Evolutionary conservation across 1,284 basidiomycete genomes (phyloP).

Genomic region (Kwoniella shivajii): DNA sequence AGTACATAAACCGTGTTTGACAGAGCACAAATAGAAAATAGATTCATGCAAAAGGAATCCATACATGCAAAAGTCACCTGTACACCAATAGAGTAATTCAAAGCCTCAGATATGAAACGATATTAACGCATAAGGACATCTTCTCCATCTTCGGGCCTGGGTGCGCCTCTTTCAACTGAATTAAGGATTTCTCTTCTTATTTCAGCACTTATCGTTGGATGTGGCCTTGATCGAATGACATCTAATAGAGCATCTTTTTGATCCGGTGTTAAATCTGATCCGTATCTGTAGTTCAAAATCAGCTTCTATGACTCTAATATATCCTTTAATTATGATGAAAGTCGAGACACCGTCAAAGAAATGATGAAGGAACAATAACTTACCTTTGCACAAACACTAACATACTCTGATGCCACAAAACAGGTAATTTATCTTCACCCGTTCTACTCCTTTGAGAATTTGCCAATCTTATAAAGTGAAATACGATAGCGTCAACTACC

Average conservation of each 20-base stretch:
- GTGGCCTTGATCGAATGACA: constrained; percentile 81
- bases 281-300: constrained; percentile 66
- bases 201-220: constrained; percentile 86
- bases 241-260: constrained; percentile 98
- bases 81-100: too few relatives aligned
- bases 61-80: too few relatives aligned
- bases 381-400: constrained; percentile 92
- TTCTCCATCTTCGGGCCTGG: constrained; percentile 47
- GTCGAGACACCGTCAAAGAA: not conserved
- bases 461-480: constrained; percentile 94
- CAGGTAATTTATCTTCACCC: constrained; percentile 70
- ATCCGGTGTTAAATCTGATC: constrained; percentile 93
- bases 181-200: constrained; percentile 76
- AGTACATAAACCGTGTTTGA: too few relatives aligned
- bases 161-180: constrained; percentile 58
- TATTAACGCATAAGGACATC: constrained; percentile 47
- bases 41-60: too few relatives aligned
- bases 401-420: constrained; percentile 97
- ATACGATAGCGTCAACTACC: constrained; percentile 94
- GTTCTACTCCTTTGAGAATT: constrained; percentile 77
- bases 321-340: too few relatives aligned
- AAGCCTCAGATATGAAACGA: not conserved
- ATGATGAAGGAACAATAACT: constrained; percentile 23
- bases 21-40: too few relatives aligned
- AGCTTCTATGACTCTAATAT: too few relatives aligned